A percentile compares a stretch with the other conserved stretches of the same genome.
phyloP scores from a whole-genome alignment of 179 eudicot genomes.

The Monotropa hypopitys region DNA sequence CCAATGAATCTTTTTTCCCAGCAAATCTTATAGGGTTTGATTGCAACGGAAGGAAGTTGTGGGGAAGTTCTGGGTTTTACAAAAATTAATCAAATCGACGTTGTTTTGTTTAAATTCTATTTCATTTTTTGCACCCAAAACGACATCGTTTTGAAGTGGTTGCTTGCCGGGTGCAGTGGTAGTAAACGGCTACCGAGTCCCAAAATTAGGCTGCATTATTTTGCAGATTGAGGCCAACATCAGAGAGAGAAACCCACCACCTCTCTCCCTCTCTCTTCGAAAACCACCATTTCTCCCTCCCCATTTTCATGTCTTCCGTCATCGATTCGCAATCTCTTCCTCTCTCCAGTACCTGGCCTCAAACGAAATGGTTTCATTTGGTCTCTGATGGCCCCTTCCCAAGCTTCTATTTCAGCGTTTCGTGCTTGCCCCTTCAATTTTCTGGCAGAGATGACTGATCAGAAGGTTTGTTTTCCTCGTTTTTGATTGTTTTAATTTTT shows the following conservation, averaged over 20 bases:
- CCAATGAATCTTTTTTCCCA: no score
- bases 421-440: background rate
- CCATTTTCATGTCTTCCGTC: conserved; percentile 15
- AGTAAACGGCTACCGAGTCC: no score
- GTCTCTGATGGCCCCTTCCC: conserved; percentile 9
- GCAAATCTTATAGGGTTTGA: no score
- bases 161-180: no score
- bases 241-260: conserved; percentile 2
- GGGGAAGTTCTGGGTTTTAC: no score
- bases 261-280: background rate
- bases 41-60: no score
- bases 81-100: no score
- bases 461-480: background rate
- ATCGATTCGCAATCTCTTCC: background rate
- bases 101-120: no score
- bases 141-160: no score
- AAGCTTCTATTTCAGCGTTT: conserved; percentile 2
- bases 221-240: conserved; percentile 5
- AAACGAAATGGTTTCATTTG: conserved; percentile 4
- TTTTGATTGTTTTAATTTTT: background rate
- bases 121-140: no score
- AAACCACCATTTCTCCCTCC: background rate
- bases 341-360: background rate
- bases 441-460: conserved; percentile 13
- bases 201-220: background rate